A percentile compares a stretch with the other conserved stretches of the same genome.
Evolutionary conservation across 2,329 filamentous ascomycete species (phyloP).

Genomic region (Aspergillus latus): DNA sequence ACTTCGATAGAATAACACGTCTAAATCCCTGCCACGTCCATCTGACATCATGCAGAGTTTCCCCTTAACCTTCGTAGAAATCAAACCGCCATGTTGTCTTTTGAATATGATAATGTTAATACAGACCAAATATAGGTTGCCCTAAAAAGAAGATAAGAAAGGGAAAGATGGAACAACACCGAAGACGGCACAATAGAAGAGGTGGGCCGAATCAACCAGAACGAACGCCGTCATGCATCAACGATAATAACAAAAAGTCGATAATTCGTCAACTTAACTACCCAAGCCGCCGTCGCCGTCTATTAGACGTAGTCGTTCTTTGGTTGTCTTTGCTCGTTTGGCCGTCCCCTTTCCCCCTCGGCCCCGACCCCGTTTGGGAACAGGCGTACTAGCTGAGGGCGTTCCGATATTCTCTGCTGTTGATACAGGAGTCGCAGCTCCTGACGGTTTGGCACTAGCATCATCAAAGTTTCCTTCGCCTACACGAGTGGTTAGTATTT

Average conservation of each 20-base stretch:
- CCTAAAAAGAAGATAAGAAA: slow-evolving; percentile 3
- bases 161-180: slow-evolving; percentile 2
- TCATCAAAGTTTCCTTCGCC: slow-evolving; percentile 97
- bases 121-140: slow-evolving; percentile 11
- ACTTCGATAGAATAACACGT: slow-evolving; percentile 3
- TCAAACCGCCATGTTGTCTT: slow-evolving; percentile 3
- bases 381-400: slow-evolving; percentile 30
- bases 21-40: slow-evolving; percentile 10
- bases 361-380: slow-evolving; percentile 58
- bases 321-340: slow-evolving; percentile 62
- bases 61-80: background rate
- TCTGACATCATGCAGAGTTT: slow-evolving; percentile 8
- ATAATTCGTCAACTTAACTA: slow-evolving; percentile 14
- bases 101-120: slow-evolving; percentile 18
- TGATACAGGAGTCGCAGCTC: slow-evolving; percentile 77
- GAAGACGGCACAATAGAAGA: slow-evolving; percentile 10
- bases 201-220: slow-evolving; percentile 3
- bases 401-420: slow-evolving; percentile 49
- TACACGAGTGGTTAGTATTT: slow-evolving; percentile 40
- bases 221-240: slow-evolving; percentile 20
- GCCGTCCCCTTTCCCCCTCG: slow-evolving; percentile 58
- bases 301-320: slow-evolving; percentile 49
- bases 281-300: slow-evolving; percentile 45
- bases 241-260: slow-evolving; percentile 7
- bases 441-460: slow-evolving; percentile 74